Evolutionary conservation across 768 basidiomycete species (phyloP).

Genomic region (Ramaria sp.): DNA sequence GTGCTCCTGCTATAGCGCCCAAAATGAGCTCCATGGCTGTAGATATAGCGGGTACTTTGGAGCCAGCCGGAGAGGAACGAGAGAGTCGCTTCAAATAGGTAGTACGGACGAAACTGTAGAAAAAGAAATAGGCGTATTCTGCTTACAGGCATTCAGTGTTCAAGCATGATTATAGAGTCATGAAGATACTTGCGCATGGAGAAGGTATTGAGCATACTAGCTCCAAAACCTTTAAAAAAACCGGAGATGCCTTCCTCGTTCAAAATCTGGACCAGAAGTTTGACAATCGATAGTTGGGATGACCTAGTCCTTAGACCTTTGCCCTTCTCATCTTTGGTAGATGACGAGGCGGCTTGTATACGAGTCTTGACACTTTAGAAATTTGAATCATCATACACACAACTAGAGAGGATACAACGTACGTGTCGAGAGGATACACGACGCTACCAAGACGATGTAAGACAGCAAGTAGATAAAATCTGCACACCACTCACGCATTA

Average conservation of each 20-base stretch:
- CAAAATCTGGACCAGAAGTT: constrained; percentile 59
- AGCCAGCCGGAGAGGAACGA: constrained; percentile 45
- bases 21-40: constrained; percentile 75
- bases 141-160: constrained; percentile 2
- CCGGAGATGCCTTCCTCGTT: constrained; percentile 74
- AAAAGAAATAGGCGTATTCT: constrained; percentile 99
- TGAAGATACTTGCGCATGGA: constrained; percentile 69
- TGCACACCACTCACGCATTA: constrained; percentile 58
- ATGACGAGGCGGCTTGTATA: constrained; percentile 69
- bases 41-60: constrained; percentile 51
- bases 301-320: constrained; percentile 31
- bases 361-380: constrained; percentile 76
- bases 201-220: constrained; percentile 98
- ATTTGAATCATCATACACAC: background rate
- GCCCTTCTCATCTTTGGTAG: constrained; percentile 29
- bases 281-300: constrained; percentile 40
- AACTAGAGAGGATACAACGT: constrained; percentile 22
- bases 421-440: constrained; percentile 95
- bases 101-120: constrained; percentile 84
- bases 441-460: constrained; percentile 38
- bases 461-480: background rate
- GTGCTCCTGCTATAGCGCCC: constrained; percentile 85
- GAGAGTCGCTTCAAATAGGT: constrained; percentile 68
- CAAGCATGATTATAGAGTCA: background rate
- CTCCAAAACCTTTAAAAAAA: constrained; percentile 84